Conservation (phyloP, 2,329 filamentous ascomycete genomes). For the Paracamarosporium sp. region DNA sequence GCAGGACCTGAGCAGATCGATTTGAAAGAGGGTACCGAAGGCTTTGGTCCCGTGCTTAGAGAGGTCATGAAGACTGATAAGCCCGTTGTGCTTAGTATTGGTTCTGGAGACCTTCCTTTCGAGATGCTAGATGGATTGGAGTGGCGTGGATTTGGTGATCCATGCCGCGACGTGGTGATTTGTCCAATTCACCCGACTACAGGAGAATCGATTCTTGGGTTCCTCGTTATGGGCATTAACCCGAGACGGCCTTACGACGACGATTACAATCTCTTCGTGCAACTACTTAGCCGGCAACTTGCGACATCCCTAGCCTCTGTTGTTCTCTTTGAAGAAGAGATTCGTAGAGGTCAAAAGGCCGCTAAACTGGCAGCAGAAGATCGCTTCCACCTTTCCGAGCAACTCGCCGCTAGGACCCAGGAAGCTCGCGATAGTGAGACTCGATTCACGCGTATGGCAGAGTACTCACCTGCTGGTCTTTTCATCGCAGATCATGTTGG, state of each 20-base stretch:
- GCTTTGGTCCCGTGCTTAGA: conserved; percentile 78
- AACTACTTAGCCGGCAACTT: conserved; percentile 75
- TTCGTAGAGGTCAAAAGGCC: conserved; percentile 74
- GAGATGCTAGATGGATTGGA: conserved; percentile 71
- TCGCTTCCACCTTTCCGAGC: conserved; percentile 77
- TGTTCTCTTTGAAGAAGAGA: conserved; percentile 83
- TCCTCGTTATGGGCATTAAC: conserved; percentile 80
- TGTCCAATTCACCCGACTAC: conserved; percentile 82
- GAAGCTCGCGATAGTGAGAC: conserved; percentile 70
- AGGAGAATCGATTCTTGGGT: conserved; percentile 75
- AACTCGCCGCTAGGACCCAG: conserved; percentile 69
- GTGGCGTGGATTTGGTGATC: conserved; percentile 74
- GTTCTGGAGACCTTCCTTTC: conserved; percentile 69
- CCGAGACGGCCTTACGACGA: conserved; percentile 79
- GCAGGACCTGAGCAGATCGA: conserved; percentile 70
- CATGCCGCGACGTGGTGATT: conserved; percentile 73
- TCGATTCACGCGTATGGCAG: conserved; percentile 83
- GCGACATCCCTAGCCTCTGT: conserved; percentile 83
- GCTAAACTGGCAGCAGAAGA: conserved; percentile 78
- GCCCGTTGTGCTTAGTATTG: conserved; percentile 72
- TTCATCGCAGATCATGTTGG: conserved; percentile 80
- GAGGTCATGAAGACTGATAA: conserved; percentile 73
- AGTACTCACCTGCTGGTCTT: conserved; percentile 83
- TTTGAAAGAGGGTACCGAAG: conserved; percentile 71
- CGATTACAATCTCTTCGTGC: conserved; percentile 80